These are phyloP conservation scores for Candida pini DNA, from an alignment of 805 yeast species.

Conservation along the genomic window DNA sequence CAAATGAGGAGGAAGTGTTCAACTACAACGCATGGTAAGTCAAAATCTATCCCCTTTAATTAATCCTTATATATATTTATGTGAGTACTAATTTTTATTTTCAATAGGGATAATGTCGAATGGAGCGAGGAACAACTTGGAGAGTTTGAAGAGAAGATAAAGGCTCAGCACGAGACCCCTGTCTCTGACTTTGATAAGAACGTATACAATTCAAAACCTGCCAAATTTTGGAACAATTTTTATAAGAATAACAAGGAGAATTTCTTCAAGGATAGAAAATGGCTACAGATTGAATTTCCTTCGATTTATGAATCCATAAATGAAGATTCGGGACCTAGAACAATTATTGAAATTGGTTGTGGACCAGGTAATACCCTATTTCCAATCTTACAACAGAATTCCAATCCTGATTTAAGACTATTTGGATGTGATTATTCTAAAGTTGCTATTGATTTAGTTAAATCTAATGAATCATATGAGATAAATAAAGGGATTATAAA, in stretches of 20 bases:
- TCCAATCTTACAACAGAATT: slow-evolving; percentile 78
- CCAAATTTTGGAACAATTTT: slow-evolving; percentile 91
- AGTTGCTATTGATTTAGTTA: slow-evolving; percentile 84
- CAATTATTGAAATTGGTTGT: slow-evolving; percentile 90
- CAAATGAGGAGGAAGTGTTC: slow-evolving; percentile 77
- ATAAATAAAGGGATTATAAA: slow-evolving; percentile 48
- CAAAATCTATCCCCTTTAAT: not conserved
- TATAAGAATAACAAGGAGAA: slow-evolving; percentile 87
- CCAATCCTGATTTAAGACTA: slow-evolving; percentile 68
- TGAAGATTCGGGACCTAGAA: slow-evolving; percentile 60
- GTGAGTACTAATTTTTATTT: not conserved
- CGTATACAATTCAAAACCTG: slow-evolving; percentile 78
- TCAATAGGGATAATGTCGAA: slow-evolving; percentile 79
- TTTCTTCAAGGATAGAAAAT: slow-evolving; percentile 93
- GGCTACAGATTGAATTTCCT: slow-evolving; percentile 95
- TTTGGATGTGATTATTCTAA: slow-evolving; percentile 87
- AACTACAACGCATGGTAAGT: slow-evolving; percentile 76
- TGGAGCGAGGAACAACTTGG: slow-evolving; percentile 89
- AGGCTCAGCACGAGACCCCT: slow-evolving; percentile 72
- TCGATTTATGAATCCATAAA: slow-evolving; percentile 71
- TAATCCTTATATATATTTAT: not conserved
- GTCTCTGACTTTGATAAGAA: slow-evolving; percentile 84
- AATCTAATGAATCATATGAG: slow-evolving; percentile 53
- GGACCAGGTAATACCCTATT: slow-evolving; percentile 98
- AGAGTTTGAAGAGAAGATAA: slow-evolving; percentile 69